phyloP scores from a whole-genome alignment of 371 early-diverging fungal species.

The Mortierella sp. region DNA sequence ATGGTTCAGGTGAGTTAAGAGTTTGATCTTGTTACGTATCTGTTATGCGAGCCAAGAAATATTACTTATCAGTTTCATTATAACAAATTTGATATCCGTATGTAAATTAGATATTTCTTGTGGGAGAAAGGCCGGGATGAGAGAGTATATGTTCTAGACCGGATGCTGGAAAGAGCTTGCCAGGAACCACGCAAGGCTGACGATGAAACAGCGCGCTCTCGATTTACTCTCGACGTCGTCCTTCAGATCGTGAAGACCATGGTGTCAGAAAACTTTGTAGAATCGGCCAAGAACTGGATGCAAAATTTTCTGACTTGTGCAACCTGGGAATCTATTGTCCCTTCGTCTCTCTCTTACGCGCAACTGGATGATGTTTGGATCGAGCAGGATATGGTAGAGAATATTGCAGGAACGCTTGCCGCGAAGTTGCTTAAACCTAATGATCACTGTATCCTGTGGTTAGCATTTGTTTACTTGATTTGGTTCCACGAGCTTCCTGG shows the following conservation, averaged over 20 bases:
- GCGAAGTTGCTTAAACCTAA: slow-evolving; percentile 25
- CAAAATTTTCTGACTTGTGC: slow-evolving; percentile 44
- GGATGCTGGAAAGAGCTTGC: slow-evolving; percentile 40
- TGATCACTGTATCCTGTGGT: slow-evolving; percentile 46
- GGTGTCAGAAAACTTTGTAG: slow-evolving; percentile 23
- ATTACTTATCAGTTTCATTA: not conserved
- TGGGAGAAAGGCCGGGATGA: slow-evolving; percentile 35
- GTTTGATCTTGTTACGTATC: not conserved
- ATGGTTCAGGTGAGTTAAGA: slow-evolving; percentile 38
- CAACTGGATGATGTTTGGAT: slow-evolving; percentile 42
- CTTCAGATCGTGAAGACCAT: slow-evolving; percentile 36
- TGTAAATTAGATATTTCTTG: slow-evolving; percentile 23
- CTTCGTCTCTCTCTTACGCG: slow-evolving; percentile 30
- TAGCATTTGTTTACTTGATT: slow-evolving; percentile 39
- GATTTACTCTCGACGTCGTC: slow-evolving; percentile 35
- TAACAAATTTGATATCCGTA: not conserved
- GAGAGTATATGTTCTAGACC: slow-evolving; percentile 38
- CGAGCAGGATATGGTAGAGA: slow-evolving; percentile 49
- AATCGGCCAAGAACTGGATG: slow-evolving; percentile 49
- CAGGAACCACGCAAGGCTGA: slow-evolving; percentile 3
- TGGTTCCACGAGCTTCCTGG: slow-evolving; percentile 53
- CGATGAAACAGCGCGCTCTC: slow-evolving; percentile 17
- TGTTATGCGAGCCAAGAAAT: not conserved
- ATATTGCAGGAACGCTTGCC: slow-evolving; percentile 35
- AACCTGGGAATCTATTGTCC: slow-evolving; percentile 23